phyloP scores from a whole-genome alignment of 192 early-diverging fungal species.

The Piromyces sp. region DNA sequence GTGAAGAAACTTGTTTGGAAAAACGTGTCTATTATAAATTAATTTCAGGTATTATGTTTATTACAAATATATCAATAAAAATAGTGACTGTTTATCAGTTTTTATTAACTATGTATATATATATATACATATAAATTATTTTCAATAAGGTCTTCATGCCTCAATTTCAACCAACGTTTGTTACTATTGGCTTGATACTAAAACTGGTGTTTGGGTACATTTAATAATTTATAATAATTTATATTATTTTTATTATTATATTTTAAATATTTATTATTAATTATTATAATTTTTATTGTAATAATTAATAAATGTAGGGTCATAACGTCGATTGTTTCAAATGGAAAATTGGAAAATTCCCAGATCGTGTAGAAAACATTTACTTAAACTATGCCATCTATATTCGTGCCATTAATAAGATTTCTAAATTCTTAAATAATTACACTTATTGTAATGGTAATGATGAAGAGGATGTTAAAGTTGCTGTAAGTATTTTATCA shows the following conservation, averaged over 20 bases:
- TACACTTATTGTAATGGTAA: conserved; percentile 62
- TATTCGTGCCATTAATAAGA: conserved; percentile 68
- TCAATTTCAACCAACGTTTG: conserved; percentile 98
- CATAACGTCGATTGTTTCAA: conserved; percentile 83
- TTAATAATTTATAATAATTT: too few relatives aligned
- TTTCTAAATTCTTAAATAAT: conserved; percentile 49
- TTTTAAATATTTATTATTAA: too few relatives aligned
- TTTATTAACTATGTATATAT: background rate
- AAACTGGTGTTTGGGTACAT: conserved; percentile 72
- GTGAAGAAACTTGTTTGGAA: conserved; percentile 54
- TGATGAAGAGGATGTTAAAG: conserved; percentile 24
- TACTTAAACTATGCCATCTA: conserved; percentile 87
- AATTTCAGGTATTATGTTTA: conserved; percentile 28
- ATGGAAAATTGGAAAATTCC: conserved; percentile 66
- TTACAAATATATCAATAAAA: too few relatives aligned
- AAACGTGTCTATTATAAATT: conserved; percentile 65
- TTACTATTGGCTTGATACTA: conserved; percentile 74
- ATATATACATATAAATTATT: conserved; percentile 7
- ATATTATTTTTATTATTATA: background rate
- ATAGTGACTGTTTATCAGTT: too few relatives aligned
- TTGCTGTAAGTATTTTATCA: conserved; percentile 14
- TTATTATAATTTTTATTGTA: too few relatives aligned
- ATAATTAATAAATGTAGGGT: conserved; percentile 21
- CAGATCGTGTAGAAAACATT: conserved; percentile 84
- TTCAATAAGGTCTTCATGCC: conserved; percentile 60